phyloP scores from a whole-genome alignment of 2,329 filamentous ascomycete species.

The Trichoderma aggressivum region DNA sequence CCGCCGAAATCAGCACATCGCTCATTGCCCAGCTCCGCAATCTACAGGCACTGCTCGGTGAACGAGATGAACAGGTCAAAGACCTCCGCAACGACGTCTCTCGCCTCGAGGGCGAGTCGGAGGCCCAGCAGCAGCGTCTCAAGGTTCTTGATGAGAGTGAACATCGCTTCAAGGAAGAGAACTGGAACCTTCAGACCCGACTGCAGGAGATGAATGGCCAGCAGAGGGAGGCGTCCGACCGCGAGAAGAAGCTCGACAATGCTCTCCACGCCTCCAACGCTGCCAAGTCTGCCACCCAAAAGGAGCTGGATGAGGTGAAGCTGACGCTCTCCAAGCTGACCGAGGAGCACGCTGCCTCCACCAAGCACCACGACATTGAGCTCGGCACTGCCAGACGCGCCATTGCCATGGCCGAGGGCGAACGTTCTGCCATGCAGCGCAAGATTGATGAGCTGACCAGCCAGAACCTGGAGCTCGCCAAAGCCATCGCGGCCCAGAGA shows the following conservation, averaged over 20 bases:
- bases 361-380: constrained; percentile 87
- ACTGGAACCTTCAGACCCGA: constrained; percentile 94
- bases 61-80: constrained; percentile 84
- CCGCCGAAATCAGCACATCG: constrained; percentile 95
- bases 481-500: constrained; percentile 72
- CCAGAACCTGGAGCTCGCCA: constrained; percentile 89
- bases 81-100: constrained; percentile 71
- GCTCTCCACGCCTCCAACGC: constrained; percentile 64
- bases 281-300: constrained; percentile 75
- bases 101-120: constrained; percentile 76
- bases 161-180: constrained; percentile 95
- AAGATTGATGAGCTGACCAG: constrained; percentile 83
- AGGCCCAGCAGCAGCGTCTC: constrained; percentile 75
- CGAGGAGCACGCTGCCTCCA: constrained; percentile 73
- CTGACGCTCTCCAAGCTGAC: constrained; percentile 71
- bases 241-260: constrained; percentile 77
- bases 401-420: constrained; percentile 72
- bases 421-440: constrained; percentile 72
- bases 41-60: constrained; percentile 76
- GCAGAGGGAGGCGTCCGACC: constrained; percentile 73
- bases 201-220: constrained; percentile 76
- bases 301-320: constrained; percentile 88
- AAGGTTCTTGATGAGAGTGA: constrained; percentile 88
- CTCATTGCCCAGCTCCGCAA: constrained; percentile 91
- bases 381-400: constrained; percentile 79